Percentiles rank a stretch among this genome's conserved stretches.
Evolutionary conservation across 306 rosid species (phyloP).

Genomic region (Glycine soja): DNA sequence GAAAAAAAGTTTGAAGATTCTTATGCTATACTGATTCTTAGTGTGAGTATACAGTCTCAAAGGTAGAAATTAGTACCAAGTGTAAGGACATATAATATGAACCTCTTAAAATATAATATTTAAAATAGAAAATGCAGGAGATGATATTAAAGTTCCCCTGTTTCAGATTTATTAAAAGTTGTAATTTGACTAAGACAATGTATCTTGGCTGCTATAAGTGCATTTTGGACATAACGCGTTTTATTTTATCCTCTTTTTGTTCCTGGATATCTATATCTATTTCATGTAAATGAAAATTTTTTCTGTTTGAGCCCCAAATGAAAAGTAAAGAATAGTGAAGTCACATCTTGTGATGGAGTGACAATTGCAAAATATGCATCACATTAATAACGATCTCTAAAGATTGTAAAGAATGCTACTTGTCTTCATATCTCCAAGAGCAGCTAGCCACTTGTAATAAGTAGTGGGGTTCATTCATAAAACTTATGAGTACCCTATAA

Average conservation of each 20-base stretch:
- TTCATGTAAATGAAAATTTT: conserved; percentile 32
- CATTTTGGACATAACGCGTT: conserved; percentile 35
- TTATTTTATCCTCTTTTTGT: background rate
- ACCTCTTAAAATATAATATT: conserved; percentile 27
- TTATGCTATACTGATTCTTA: conserved; percentile 41
- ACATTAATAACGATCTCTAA: conserved; percentile 23
- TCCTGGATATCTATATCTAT: background rate
- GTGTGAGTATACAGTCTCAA: conserved; percentile 4
- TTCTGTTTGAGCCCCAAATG: conserved; percentile 27
- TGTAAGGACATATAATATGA: conserved; percentile 28
- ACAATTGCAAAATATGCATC: conserved; percentile 35
- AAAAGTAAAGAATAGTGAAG: conserved; percentile 50
- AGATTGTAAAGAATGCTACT: conserved; percentile 43
- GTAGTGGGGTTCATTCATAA: conserved; percentile 37
- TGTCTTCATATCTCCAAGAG: conserved; percentile 36
- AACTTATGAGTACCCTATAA: conserved; percentile 30
- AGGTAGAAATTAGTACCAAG: conserved; percentile 44
- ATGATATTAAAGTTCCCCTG: conserved; percentile 42
- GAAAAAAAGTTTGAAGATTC: conserved; percentile 9
- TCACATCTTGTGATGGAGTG: conserved; percentile 56
- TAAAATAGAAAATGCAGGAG: conserved; percentile 30
- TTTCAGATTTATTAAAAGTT: conserved; percentile 41
- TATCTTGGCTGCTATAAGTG: conserved; percentile 44
- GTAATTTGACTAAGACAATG: conserved; percentile 40
- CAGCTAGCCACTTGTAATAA: conserved; percentile 27